These are phyloP conservation scores for Lagenidium sp. DNA, from an alignment of 352 stramenopile species.

Conservation along the genomic window DNA sequence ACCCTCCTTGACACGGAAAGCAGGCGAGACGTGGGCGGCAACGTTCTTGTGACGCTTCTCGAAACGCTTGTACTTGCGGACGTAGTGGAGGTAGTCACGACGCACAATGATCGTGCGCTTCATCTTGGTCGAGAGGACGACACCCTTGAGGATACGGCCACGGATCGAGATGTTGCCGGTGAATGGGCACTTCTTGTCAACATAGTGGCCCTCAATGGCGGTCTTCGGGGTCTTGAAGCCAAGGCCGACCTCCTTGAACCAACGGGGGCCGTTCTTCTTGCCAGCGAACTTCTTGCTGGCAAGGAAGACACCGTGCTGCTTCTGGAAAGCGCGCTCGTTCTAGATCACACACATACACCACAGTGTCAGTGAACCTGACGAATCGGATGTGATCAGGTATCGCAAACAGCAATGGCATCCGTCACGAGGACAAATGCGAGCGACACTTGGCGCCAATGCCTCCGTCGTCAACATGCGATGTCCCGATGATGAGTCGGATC, in stretches of 20 bases:
- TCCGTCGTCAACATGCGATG: slow-evolving; percentile 6
- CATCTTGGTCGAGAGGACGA: slow-evolving; percentile 99
- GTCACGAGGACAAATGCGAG: too few relatives aligned
- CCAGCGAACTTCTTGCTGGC: slow-evolving; percentile 93
- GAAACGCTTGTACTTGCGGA: slow-evolving; percentile 99
- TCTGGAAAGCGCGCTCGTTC: slow-evolving; percentile 99
- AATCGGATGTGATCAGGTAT: background rate
- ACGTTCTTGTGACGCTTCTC: slow-evolving; percentile 99
- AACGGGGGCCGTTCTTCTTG: slow-evolving; percentile 95
- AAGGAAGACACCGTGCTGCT: slow-evolving; percentile 98
- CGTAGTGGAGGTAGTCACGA: slow-evolving; percentile 99
- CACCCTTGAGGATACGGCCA: slow-evolving; percentile 96
- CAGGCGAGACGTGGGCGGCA: slow-evolving; percentile 95
- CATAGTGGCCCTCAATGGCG: slow-evolving; percentile 93
- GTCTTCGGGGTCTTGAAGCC: slow-evolving; percentile 98
- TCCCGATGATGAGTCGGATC: slow-evolving; percentile 20
- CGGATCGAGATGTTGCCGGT: slow-evolving; percentile 99
- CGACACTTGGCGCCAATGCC: too few relatives aligned
- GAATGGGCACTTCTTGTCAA: slow-evolving; percentile 99
- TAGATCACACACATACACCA: slow-evolving; percentile 22
- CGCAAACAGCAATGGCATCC: too few relatives aligned
- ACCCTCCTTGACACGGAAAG: slow-evolving; percentile 98
- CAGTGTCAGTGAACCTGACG: slow-evolving; percentile 4
- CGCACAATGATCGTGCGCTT: slow-evolving; percentile 99
- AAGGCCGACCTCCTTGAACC: slow-evolving; percentile 96